Base-by-base conservation (phyloP, 148 eudicot species). In the Rhododendron mucronatum region DNA sequence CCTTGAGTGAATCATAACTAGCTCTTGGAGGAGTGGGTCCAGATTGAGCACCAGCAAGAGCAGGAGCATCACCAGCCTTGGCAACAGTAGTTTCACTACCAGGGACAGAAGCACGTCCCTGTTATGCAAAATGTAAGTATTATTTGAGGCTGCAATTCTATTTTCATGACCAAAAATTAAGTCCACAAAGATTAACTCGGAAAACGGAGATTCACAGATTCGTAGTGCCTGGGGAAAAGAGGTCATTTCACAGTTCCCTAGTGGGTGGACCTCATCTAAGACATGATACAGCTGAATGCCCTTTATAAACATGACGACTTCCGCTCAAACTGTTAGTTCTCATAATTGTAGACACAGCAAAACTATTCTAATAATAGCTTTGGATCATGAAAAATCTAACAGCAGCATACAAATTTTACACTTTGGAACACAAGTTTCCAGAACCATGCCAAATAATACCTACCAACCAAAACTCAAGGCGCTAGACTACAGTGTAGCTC, bases 41-140 rank as follows among this genome's bases (percentile, higher is more conserved):
- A 21, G 93, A 55, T 85, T 91, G 95, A 76, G 91, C 82, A 75
- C 89, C 89, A 39, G 85, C 90, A 87, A 89, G 88, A 71, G 87
- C 78, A 20, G 94, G 90, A 44, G 94, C 87, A 65, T 80, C 88
- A 37, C 89, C 94, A 55, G 86, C 91, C 44, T 87, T 78, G 67
- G 88, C 87, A 82, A 75, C 84, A 73, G 88, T 89, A 79, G 89
- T 85, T 82, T 83, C 87, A 82, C 77, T 88, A 48, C 87, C 88
- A 50, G 93, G 87, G 84, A 83, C 91, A 18, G 91, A 79, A 48
- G 81, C 88, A 85, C 87, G 93, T 30, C 84, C 95, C 94, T 94
- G 92, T 67, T 7, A 80, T 51, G 33, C 61, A 88, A 84, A 78
- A 84, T 39, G 55, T 73, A 78, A 77, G 26, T 33, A 23, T 41